A percentile compares a stretch with the other conserved stretches of the same genome.
Conservation (phyloP, 2,329 filamentous ascomycete genomes). For the Aspergillus jensenii region DNA sequence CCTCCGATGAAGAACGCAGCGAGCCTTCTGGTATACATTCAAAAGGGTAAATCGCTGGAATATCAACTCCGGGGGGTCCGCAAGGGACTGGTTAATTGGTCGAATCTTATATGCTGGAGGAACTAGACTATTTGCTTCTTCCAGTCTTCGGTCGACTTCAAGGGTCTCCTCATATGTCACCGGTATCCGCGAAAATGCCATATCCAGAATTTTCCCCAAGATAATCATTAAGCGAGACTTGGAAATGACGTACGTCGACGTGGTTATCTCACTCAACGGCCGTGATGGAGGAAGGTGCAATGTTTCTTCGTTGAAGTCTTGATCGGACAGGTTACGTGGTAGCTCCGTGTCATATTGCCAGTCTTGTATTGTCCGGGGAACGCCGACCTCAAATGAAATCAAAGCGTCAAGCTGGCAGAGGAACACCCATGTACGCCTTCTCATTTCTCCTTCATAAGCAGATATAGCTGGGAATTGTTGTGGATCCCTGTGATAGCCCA, state of each 20-base stretch:
- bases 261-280: slow-evolving; percentile 55
- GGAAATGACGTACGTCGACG: slow-evolving; percentile 37
- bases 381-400: slow-evolving; percentile 63
- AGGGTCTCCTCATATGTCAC: slow-evolving; percentile 38
- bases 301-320: slow-evolving; percentile 57
- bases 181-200: slow-evolving; percentile 34
- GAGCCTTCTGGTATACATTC: slow-evolving; percentile 52
- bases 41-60: slow-evolving; percentile 55
- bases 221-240: slow-evolving; percentile 36
- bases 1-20: slow-evolving; percentile 55
- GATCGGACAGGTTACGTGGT: slow-evolving; percentile 62
- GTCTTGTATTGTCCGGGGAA: slow-evolving; percentile 61
- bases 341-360: slow-evolving; percentile 60
- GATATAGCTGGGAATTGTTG: slow-evolving; percentile 54
- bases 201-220: slow-evolving; percentile 39
- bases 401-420: slow-evolving; percentile 59
- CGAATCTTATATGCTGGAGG: slow-evolving; percentile 24
- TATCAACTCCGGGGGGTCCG: slow-evolving; percentile 51
- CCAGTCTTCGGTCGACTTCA: slow-evolving; percentile 35
- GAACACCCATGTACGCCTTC: slow-evolving; percentile 43
- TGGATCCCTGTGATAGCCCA: slow-evolving; percentile 62
- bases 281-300: slow-evolving; percentile 53
- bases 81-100: slow-evolving; percentile 41
- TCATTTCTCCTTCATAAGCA: slow-evolving; percentile 57
- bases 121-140: slow-evolving; percentile 28